Base-by-base conservation (phyloP, 768 basidiomycete genomes). In the Atractiella rhizophila region DNA sequence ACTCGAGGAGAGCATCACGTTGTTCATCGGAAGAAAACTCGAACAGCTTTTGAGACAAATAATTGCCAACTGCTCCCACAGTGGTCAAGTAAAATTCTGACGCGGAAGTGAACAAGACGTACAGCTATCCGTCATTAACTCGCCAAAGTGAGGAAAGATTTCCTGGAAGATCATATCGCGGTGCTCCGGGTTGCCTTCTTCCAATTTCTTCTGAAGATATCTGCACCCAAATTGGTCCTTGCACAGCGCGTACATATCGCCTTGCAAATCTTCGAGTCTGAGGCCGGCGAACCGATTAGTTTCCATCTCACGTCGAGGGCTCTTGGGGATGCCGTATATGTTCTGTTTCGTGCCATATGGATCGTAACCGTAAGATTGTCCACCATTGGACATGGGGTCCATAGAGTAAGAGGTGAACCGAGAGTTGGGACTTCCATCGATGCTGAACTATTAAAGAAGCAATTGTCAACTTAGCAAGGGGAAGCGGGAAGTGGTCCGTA, bases 201-300 rank as follows among this genome's bases (percentile, higher is more conserved):
- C 91, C 20, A 98, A 68, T 62, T 96, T 94, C 71, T 96, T 96
- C 62, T 98, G 91, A 43, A 98, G 63, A 57, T 94, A 98, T 27
- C 91, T 72, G 56, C 91, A 98, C 2, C 91, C 91, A 59, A 96
- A 88, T 60, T 98, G 91, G 60, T 98, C 91, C 59, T 96, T 96
- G 70, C 91, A 96, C 15, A 98, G 62, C 1, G 71, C 65, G 12
- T 83, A 73, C 45, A 98, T 88, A 60, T 98, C 88, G 44, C 88
- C 88, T 50, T 78, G 75, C 19, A 98, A 63, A 54, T 98, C 91
- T 56, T 98, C 91, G 40, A 98, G 66, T 31, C 85, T 74, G 24
- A 83, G 86, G 6, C 88, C 88, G 24, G 88, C 76, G 57, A 94
- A 98, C 5, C 91, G 76, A 63, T 98, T 98, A 60, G 86, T 85